These are phyloP conservation scores for Litsea cubeba DNA, from an alignment of 164 flowering plant species.

Conservation along the genomic window DNA sequence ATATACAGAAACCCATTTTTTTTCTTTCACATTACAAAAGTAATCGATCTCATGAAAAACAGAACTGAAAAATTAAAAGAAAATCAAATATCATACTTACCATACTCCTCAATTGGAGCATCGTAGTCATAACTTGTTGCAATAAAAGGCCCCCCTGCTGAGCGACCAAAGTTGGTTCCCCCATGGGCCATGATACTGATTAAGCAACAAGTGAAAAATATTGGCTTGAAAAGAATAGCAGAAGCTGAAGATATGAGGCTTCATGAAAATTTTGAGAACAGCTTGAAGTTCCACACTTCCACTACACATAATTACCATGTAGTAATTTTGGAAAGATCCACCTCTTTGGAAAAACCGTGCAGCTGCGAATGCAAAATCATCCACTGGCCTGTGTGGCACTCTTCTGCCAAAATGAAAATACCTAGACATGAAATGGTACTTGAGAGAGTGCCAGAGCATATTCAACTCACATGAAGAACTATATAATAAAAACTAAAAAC, in stretches of 20 bases:
- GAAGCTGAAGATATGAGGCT: background rate
- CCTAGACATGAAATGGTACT: constrained; percentile 35
- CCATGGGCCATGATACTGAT: constrained; percentile 97
- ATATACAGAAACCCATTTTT: no score
- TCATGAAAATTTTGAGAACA: background rate
- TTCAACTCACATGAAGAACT: background rate
- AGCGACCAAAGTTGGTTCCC: constrained; percentile 92
- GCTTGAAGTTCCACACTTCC: background rate
- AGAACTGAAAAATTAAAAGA: background rate
- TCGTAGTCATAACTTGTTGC: constrained; percentile 93
- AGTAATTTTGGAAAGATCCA: constrained; percentile 93
- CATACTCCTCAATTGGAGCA: constrained; percentile 97
- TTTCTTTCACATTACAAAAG: no score
- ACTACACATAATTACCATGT: constrained; percentile 53
- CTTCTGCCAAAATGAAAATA: constrained; percentile 74
- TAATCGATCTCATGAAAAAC: no score
- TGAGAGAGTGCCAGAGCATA: background rate
- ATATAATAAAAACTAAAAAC: background rate
- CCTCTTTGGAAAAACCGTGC: constrained; percentile 90
- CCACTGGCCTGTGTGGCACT: constrained; percentile 80
- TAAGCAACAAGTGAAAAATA: constrained; percentile 8
- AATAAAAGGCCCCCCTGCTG: constrained; percentile 86
- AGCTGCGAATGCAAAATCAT: constrained; percentile 94
- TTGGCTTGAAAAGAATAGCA: background rate
- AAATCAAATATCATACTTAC: constrained; percentile 33